These are phyloP conservation scores for Candida koratica DNA, from an alignment of 805 yeast genomes.

Conservation along the genomic window DNA sequence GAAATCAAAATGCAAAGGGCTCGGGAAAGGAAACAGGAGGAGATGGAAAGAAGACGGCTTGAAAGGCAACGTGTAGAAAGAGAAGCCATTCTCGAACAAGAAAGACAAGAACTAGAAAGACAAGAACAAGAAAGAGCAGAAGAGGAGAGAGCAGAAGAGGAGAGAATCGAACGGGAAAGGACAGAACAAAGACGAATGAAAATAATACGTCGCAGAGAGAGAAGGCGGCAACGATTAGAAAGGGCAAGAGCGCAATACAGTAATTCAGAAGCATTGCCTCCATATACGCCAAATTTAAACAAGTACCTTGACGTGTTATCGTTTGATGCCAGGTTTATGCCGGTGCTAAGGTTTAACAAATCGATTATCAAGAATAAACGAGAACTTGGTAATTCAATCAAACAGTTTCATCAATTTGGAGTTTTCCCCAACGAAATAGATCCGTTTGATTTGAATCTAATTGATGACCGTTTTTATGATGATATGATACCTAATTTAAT, in stretches of 20 bases:
- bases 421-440: constrained; percentile 21
- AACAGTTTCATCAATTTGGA: constrained; percentile 18
- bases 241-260: constrained; percentile 7
- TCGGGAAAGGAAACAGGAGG: constrained; percentile 5
- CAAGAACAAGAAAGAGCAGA: constrained; percentile 16
- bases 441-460: constrained; percentile 21
- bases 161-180: constrained; percentile 6
- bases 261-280: constrained; percentile 20
- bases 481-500: constrained; percentile 19
- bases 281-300: constrained; percentile 23
- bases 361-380: constrained; percentile 15
- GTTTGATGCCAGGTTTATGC: constrained; percentile 25
- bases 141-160: constrained; percentile 4
- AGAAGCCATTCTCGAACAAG: constrained; percentile 20
- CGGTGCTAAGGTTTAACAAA: constrained; percentile 23
- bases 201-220: constrained; percentile 5
- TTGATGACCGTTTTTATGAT: constrained; percentile 26
- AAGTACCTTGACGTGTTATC: constrained; percentile 24
- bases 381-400: constrained; percentile 13
- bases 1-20: constrained; percentile 2
- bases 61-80: constrained; percentile 4
- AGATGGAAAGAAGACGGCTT: constrained; percentile 2
- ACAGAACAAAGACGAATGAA: constrained; percentile 6
- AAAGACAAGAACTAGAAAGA: constrained; percentile 7
- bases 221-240: constrained; percentile 2